These are phyloP conservation scores for Violaceomyces palustris DNA, from an alignment of 1,284 basidiomycete species.

Conservation along the genomic window DNA sequence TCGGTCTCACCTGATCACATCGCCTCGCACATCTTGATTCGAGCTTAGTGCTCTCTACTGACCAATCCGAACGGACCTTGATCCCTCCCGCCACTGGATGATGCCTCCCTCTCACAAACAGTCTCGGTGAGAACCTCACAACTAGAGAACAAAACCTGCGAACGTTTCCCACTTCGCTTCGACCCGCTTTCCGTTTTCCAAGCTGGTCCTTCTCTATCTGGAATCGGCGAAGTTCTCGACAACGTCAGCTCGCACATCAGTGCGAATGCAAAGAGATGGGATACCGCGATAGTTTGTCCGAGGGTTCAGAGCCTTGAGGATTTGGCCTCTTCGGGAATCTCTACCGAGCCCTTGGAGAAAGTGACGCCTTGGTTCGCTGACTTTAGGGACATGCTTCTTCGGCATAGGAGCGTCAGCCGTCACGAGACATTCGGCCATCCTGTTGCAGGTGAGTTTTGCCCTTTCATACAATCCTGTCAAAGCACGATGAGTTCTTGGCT, in stretches of 20 bases:
- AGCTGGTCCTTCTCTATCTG: neutral
- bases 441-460: too few relatives aligned
- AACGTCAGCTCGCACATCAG: slow-evolving; percentile 31
- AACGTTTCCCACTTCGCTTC: slow-evolving; percentile 43
- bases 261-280: slow-evolving; percentile 29
- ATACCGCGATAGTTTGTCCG: slow-evolving; percentile 2
- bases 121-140: slow-evolving; percentile 46
- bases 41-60: too few relatives aligned
- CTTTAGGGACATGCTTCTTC: slow-evolving; percentile 22
- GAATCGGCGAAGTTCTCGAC: slow-evolving; percentile 14
- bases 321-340: neutral
- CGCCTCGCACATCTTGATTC: too few relatives aligned
- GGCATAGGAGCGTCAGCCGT: slow-evolving; percentile 17
- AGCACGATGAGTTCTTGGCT: too few relatives aligned
- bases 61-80: too few relatives aligned
- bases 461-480: too few relatives aligned
- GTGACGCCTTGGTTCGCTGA: slow-evolving; percentile 37
- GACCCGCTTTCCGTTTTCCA: slow-evolving; percentile 34
- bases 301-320: neutral
- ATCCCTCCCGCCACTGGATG: too few relatives aligned
- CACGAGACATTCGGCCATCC: slow-evolving; percentile 41
- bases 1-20: neutral
- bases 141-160: slow-evolving; percentile 33
- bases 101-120: slow-evolving; percentile 1
- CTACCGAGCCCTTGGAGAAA: slow-evolving; percentile 8